phyloP scores from a whole-genome alignment of 2,329 filamentous ascomycete species.

The Colletotrichum theobromicola region DNA sequence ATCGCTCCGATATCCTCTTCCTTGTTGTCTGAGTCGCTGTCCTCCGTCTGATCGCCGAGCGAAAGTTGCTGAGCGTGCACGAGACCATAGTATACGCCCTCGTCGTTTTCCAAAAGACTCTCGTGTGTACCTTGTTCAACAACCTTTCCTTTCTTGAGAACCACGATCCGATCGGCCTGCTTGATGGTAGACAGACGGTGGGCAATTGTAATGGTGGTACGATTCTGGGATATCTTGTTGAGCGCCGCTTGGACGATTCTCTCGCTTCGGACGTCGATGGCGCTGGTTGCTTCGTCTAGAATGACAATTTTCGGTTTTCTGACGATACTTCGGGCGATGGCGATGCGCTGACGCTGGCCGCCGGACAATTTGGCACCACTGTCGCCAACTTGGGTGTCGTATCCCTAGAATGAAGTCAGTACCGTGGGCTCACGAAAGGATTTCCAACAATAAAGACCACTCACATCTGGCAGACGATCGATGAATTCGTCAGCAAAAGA shows the following conservation, averaged over 20 bases:
- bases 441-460: constrained; percentile 4
- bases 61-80: constrained; percentile 68
- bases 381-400: constrained; percentile 67
- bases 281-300: constrained; percentile 79
- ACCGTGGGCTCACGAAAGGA: accelerated
- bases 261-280: constrained; percentile 61
- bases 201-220: constrained; percentile 77
- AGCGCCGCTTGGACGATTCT: constrained; percentile 69
- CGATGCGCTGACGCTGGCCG: constrained; percentile 85
- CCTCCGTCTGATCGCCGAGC: constrained; percentile 51
- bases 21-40: constrained; percentile 37
- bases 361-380: constrained; percentile 76
- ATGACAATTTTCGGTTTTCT: constrained; percentile 74
- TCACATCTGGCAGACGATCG: constrained; percentile 61
- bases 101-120: constrained; percentile 64
- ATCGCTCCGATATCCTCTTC: constrained; percentile 45
- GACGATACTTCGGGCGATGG: constrained; percentile 78
- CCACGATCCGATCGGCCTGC: constrained; percentile 79
- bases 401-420: constrained; percentile 52
- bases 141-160: constrained; percentile 73
- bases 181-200: constrained; percentile 78
- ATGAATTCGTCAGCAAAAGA: constrained; percentile 76
- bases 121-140: constrained; percentile 80
- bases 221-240: constrained; percentile 62
- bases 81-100: constrained; percentile 70